These are phyloP conservation scores for Coemansia sp. DNA, from an alignment of 192 early-diverging fungal species.

Conservation along the genomic window DNA sequence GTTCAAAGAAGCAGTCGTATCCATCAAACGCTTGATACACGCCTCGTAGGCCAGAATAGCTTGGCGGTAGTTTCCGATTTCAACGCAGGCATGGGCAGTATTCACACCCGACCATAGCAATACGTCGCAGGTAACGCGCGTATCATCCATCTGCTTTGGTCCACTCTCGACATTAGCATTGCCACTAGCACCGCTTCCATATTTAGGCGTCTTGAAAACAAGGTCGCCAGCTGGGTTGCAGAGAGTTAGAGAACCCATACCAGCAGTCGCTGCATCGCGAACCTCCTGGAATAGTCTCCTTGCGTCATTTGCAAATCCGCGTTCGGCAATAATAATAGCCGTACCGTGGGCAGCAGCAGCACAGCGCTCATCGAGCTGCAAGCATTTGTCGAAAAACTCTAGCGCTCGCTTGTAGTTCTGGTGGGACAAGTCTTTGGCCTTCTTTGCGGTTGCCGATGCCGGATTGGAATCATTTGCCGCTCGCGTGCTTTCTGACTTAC, in stretches of 20 bases:
- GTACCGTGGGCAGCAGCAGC: constrained; percentile 82
- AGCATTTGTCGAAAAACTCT: constrained; percentile 78
- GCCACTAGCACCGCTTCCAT: neutral
- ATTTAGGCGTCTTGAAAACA: constrained; percentile 24
- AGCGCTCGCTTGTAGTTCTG: constrained; percentile 66
- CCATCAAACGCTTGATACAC: constrained; percentile 51
- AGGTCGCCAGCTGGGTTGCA: constrained; percentile 19
- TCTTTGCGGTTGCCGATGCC: constrained; percentile 15
- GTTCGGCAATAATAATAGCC: constrained; percentile 80
- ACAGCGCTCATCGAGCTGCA: constrained; percentile 68
- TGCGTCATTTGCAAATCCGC: constrained; percentile 60
- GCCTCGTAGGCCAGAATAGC: constrained; percentile 71
- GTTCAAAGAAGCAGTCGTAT: constrained; percentile 17
- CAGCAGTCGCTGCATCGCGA: constrained; percentile 53
- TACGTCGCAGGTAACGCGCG: constrained; percentile 31
- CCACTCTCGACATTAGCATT: neutral
- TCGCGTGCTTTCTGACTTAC: constrained; percentile 44
- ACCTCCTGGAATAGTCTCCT: constrained; percentile 66
- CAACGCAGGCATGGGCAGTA: constrained; percentile 73
- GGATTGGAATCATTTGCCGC: neutral
- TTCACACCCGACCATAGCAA: constrained; percentile 63
- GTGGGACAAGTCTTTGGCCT: constrained; percentile 13
- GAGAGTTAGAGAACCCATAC: constrained; percentile 28
- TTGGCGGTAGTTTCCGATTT: constrained; percentile 70
- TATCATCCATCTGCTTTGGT: neutral